phyloP scores from a whole-genome alignment of 23 red algal genomes.

The Cyanidioschyzon merolae region DNA sequence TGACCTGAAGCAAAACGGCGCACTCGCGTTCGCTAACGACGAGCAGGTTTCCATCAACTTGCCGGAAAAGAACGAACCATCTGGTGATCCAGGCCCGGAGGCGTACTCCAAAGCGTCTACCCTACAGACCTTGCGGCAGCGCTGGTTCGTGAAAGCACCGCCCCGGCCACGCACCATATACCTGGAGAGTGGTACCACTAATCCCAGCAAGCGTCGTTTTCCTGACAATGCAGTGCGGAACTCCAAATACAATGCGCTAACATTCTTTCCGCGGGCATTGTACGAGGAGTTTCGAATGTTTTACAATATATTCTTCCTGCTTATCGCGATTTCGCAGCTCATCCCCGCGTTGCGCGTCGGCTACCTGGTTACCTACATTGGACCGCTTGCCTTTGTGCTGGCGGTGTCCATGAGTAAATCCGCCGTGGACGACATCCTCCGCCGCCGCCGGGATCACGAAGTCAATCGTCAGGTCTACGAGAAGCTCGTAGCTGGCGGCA shows the following conservation, averaged over 20 bases:
- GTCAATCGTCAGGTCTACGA: constrained; percentile 65
- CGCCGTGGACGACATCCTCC: constrained; percentile 57
- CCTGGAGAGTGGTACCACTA: constrained; percentile 2
- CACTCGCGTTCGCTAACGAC: neutral
- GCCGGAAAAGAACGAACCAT: neutral
- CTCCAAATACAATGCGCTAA: constrained; percentile 49
- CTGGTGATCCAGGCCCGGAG: neutral
- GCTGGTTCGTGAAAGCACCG: constrained; percentile 14
- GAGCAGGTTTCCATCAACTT: neutral
- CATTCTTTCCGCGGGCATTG: constrained; percentile 67
- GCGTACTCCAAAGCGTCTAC: neutral
- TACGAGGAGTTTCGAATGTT: constrained; percentile 95
- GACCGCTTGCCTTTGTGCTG: constrained; percentile 82
- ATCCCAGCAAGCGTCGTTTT: neutral
- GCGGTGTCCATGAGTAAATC: constrained; percentile 68
- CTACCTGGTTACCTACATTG: constrained; percentile 85
- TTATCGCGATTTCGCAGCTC: constrained; percentile 72
- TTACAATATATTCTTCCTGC: constrained; percentile 94
- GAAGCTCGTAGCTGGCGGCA: constrained; percentile 17
- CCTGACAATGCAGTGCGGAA: constrained; percentile 54
- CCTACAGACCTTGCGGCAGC: neutral
- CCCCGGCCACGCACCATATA: neutral
- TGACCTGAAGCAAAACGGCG: neutral
- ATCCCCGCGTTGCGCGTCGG: constrained; percentile 87
- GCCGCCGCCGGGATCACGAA: constrained; percentile 48